Conservation (phyloP, 306 rosid species). For the Citrullus mucosospermus region DNA sequence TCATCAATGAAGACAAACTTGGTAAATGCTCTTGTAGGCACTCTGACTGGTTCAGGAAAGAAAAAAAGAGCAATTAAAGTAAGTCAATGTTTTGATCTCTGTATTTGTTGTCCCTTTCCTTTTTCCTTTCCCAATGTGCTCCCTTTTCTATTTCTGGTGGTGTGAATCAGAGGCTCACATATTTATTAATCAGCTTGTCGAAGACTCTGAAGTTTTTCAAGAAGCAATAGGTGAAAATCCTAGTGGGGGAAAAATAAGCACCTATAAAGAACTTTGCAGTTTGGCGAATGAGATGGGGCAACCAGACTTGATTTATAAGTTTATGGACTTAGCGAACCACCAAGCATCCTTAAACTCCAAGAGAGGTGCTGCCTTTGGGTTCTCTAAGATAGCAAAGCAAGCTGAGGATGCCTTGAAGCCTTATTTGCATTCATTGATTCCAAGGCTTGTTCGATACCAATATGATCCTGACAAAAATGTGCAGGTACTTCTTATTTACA, state of each 20-base stretch:
- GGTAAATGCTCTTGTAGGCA: conserved; percentile 79
- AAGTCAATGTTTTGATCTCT: conserved; percentile 18
- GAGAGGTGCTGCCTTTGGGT: conserved; percentile 98
- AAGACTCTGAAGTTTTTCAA: conserved; percentile 88
- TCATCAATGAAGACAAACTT: conserved; percentile 68
- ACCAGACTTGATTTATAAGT: conserved; percentile 91
- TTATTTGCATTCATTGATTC: conserved; percentile 57
- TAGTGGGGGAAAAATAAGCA: conserved; percentile 80
- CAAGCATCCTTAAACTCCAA: conserved; percentile 79
- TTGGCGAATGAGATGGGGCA: conserved; percentile 98
- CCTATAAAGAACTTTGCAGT: conserved; percentile 90
- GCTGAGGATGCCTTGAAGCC: conserved; percentile 93
- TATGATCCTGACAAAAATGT: conserved; percentile 98
- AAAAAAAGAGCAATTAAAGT: conserved; percentile 92
- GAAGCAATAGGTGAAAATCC: conserved; percentile 70
- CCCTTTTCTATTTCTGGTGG: not conserved
- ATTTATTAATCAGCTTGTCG: conserved; percentile 57
- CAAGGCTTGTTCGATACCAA: conserved; percentile 95
- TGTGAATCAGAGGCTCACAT: not conserved
- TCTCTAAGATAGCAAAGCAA: conserved; percentile 93
- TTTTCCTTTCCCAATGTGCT: conserved; percentile 5
- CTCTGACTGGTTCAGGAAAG: conserved; percentile 83
- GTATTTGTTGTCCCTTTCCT: conserved; percentile 2
- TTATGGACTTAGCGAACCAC: conserved; percentile 96
- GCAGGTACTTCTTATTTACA: conserved; percentile 38